Evolutionary conservation across 2,329 filamentous ascomycete species (phyloP).

Genomic region (Cladosporium sp.): DNA sequence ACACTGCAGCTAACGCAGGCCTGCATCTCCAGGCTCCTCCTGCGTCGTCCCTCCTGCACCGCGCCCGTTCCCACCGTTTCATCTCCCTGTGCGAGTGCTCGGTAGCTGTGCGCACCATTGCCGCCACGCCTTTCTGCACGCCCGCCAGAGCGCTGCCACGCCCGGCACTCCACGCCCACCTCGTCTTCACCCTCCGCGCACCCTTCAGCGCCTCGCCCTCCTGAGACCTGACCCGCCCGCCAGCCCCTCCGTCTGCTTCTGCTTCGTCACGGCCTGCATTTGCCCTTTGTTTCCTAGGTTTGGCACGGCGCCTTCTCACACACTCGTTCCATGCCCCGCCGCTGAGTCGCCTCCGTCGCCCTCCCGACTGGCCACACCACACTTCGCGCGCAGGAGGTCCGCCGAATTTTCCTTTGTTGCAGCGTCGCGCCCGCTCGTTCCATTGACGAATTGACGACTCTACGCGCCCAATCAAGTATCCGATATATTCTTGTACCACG

Average conservation of each 20-base stretch:
- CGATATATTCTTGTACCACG: conserved; percentile 11
- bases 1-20: not conserved
- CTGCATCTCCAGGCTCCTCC: conserved; percentile 7
- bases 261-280: conserved; percentile 20
- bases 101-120: conserved; percentile 10
- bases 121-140: conserved; percentile 6
- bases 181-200: not conserved
- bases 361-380: not conserved
- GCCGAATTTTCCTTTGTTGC: conserved; percentile 22
- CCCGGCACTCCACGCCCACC: not conserved
- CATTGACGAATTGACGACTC: conserved; percentile 22
- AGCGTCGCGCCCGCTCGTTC: conserved; percentile 11
- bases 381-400: conserved; percentile 8
- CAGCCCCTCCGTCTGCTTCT: not conserved
- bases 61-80: not conserved
- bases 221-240: conserved; percentile 2
- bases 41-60: not conserved
- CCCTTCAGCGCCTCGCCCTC: conserved; percentile 1
- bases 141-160: not conserved
- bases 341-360: not conserved
- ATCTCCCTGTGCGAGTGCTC: not conserved
- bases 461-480: conserved; percentile 21
- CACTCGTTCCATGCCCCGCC: conserved; percentile 24
- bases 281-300: conserved; percentile 23
- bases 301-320: conserved; percentile 24